Evolutionary conservation across 306 rosid species (phyloP).

Genomic region (Prunus mira): DNA sequence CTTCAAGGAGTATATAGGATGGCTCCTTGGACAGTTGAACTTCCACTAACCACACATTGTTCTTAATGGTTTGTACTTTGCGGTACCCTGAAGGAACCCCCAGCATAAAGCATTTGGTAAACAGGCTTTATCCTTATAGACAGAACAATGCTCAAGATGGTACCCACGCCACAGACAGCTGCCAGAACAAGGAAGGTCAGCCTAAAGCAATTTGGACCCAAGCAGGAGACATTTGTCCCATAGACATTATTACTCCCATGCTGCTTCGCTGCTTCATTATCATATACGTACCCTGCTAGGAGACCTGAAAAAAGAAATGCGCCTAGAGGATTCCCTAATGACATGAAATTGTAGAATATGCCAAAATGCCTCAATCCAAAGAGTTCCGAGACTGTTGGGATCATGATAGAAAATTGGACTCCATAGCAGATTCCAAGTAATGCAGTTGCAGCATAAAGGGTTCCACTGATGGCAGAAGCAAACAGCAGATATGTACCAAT

Average conservation of each 20-base stretch:
- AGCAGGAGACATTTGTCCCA: constrained; percentile 37
- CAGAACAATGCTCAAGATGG: constrained; percentile 50
- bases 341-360: constrained; percentile 54
- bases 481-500: constrained; percentile 53
- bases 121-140: constrained; percentile 63
- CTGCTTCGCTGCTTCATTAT: constrained; percentile 66
- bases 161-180: constrained; percentile 51
- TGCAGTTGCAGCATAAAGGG: constrained; percentile 59
- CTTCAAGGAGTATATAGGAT: background rate
- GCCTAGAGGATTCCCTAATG: constrained; percentile 70
- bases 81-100: constrained; percentile 75
- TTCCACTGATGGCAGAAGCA: constrained; percentile 56
- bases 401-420: constrained; percentile 63
- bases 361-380: constrained; percentile 79
- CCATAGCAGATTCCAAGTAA: constrained; percentile 78
- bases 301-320: constrained; percentile 78
- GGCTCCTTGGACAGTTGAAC: background rate
- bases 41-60: background rate
- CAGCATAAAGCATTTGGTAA: constrained; percentile 70
- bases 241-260: constrained; percentile 29
- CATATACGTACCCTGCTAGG: constrained; percentile 69
- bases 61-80: constrained; percentile 33
- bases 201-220: constrained; percentile 70
- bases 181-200: constrained; percentile 67
- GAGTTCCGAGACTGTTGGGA: constrained; percentile 85